Evolutionary conservation across 148 eudicot species (phyloP), one percentile per base, ranked within the genome.

Genomic region (Rhododendron ferrugineum): DNA sequence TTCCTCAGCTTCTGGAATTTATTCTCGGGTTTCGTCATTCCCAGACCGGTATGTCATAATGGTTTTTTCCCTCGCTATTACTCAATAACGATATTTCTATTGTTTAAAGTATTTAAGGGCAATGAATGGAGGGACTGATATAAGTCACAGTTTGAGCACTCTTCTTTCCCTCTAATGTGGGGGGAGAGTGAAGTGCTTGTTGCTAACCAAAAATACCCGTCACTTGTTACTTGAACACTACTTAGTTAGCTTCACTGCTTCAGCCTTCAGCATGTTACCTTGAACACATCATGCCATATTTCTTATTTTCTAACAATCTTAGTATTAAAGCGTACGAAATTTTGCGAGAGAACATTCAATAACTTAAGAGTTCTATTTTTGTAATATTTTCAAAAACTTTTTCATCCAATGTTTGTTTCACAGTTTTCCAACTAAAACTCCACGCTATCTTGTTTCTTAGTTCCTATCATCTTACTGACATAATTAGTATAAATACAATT

Each of bases 1-100:
- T 91, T 91, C 90, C 89, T 91, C 84, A 86, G 85, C 86, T 87
- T 90, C 66, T 90, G 92, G 92, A 90, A 90, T 44, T 83, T 90
- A 80, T 90, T 91, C 87, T 87, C 92, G 6, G 92, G 92, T 26
- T 91, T 91, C 87, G 83, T 91, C n/a, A 89, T 91, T 74, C 81
- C 91, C 32, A 87, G 89, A 82, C 85, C 85, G 66, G 92, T 91
- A 81, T 82, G 91, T 82, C 75, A 70, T 70, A 70, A 70, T 70
- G 11, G 37, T 70, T 70, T 70, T 70, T 70, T 16, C 22, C 30
- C 70, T 62, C 7, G 72, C 72, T 26, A 66, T 2, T 10, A 28
- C 15, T 26, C 73, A 26, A 22, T 66, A 66, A 26, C 28, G 14
- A 66, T 26, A 34, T 26, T 66, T 62, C 68, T 7, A 2, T 8